Conservation (phyloP, 108 stramenopile genomes). For the Conticribra weissflogii region DNA sequence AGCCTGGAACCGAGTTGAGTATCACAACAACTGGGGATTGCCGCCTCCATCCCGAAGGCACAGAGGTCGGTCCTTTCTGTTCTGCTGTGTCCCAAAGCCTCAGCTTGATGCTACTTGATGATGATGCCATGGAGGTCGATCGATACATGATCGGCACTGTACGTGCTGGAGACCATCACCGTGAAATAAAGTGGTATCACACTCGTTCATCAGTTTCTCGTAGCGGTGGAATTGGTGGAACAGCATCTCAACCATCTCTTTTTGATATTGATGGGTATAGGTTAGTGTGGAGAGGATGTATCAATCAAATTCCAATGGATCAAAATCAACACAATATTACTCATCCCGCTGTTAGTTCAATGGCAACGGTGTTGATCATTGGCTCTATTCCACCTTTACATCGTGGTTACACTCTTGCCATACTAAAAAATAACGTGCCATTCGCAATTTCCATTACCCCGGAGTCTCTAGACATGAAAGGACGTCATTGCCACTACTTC, state of each 20-base stretch:
- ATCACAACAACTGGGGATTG: conserved; percentile 48
- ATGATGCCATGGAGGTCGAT: conserved; percentile 53
- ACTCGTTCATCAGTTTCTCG: conserved; percentile 28
- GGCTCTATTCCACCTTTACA: conserved; percentile 47
- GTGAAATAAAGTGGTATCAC: conserved; percentile 48
- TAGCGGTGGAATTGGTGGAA: conserved; percentile 41
- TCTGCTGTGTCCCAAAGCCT: conserved; percentile 38
- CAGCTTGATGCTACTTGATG: conserved; percentile 36
- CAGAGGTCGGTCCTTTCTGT: conserved; percentile 48
- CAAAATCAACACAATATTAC: neutral
- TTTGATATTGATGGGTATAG: conserved; percentile 46
- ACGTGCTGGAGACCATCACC: conserved; percentile 10
- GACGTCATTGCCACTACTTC: conserved; percentile 51
- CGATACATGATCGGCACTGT: conserved; percentile 49
- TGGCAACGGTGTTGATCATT: conserved; percentile 30
- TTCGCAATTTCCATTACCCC: conserved; percentile 48
- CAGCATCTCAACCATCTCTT: conserved; percentile 27
- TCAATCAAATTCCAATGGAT: conserved; percentile 8
- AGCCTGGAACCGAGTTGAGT: conserved; percentile 43
- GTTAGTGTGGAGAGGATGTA: conserved; percentile 44
- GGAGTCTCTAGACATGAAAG: conserved; percentile 44
- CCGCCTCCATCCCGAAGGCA: conserved; percentile 47
- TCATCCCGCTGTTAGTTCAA: conserved; percentile 1
- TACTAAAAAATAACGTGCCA: conserved; percentile 41
- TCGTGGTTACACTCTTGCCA: conserved; percentile 30